Conservation (phyloP, 371 early-diverging fungal species). For the Cokeromyces recurvatus region DNA sequence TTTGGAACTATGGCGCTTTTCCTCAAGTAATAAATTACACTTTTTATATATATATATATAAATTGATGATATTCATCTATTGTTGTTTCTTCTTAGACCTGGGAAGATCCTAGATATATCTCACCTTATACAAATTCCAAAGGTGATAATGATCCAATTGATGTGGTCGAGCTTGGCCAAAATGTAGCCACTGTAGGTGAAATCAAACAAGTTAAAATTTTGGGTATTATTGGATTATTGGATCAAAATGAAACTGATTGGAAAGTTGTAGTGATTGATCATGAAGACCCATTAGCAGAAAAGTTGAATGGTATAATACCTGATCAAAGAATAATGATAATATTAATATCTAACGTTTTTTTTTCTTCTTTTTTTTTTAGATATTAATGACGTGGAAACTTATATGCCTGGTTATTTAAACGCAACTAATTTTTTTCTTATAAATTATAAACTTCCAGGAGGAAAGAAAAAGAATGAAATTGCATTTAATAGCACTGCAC, state of each 20-base stretch:
- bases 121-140: slow-evolving; percentile 77
- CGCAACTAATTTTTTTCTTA: slow-evolving; percentile 84
- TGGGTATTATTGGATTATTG: slow-evolving; percentile 91
- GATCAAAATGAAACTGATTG: slow-evolving; percentile 98
- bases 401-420: slow-evolving; percentile 81
- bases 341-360: too few species aligned
- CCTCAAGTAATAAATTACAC: slow-evolving; percentile 48
- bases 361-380: slow-evolving; percentile 15
- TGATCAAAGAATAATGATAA: neutral
- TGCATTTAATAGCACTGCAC: slow-evolving; percentile 85
- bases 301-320: slow-evolving; percentile 65
- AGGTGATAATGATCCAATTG: slow-evolving; percentile 97
- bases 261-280: slow-evolving; percentile 94
- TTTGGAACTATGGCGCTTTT: slow-evolving; percentile 98
- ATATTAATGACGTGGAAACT: slow-evolving; percentile 86
- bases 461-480: slow-evolving; percentile 87
- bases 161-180: slow-evolving; percentile 78
- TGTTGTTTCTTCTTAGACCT: slow-evolving; percentile 57
- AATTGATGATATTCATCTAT: neutral
- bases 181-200: slow-evolving; percentile 33
- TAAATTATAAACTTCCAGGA: slow-evolving; percentile 90
- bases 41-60: neutral
- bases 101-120: slow-evolving; percentile 88
- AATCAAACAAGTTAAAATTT: slow-evolving; percentile 89
- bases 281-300: slow-evolving; percentile 81